Evolutionary conservation across 2,329 filamentous ascomycete species (phyloP), one percentile per base, ranked within the genome.

Genomic region (Sarocladiaceae sp.): DNA sequence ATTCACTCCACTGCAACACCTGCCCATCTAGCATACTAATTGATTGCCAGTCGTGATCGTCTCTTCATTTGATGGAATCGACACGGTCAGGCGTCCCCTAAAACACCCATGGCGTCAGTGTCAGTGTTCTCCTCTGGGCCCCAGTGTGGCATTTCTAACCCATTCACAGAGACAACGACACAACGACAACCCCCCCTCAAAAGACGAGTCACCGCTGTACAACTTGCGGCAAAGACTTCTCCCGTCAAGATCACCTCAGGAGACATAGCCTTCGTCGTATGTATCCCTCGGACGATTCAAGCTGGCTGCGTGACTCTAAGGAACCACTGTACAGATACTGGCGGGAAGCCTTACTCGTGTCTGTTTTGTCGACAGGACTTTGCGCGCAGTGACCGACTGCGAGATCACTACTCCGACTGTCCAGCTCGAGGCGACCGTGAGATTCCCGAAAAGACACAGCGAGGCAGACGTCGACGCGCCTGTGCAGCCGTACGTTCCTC

Each of bases 381-480:
- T 29, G 40, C 40, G 15, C 40, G 40, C 40, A 46, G 40, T 25
- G 40, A 46, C 25, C 40, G 40, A 29, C n/a, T 46, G 13, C 22
- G 40, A 26, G 40, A 46, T 29, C 40, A 46, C 25, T 46, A 46
- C 17, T 22, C 40, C 8, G 40, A 46, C 20, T 46, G 40, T 25
- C 40, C 40, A 18, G 40, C 40, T 46, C 40, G 40, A 12, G 40
- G 40, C 40, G 23, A 46, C 17, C 40, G 40, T 25, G 40, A 46
- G 40, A 46, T 46, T 29, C 40, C 40, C 22, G 15, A 29, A 29
- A 46, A 46, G 40, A 46, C 40, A 22, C 40, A 46, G 40, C 40
- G 40, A 46, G 40, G 40, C 25, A 46, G 40, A 46, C 40, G 40
- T 46, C 40, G 40, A 28, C 40, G 40, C 40, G 40, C 40, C n/a